Evolutionary conservation across 2,329 filamentous ascomycete species (phyloP), one percentile per base, ranked within the genome.

Genomic region (Chaetomium strumarium): DNA sequence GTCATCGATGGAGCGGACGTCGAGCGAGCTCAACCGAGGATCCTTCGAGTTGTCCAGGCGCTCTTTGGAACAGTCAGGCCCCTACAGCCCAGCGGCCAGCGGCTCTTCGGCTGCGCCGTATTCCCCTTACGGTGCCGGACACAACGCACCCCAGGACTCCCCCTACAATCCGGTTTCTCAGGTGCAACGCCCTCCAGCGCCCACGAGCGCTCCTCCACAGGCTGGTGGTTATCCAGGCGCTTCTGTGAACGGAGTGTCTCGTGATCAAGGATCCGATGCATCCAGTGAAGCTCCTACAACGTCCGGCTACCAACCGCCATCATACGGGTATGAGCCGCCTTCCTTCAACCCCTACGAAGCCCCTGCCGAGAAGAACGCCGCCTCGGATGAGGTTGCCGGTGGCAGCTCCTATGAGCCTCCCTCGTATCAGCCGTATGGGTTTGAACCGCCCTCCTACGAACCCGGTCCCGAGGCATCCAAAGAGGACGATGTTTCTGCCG

Each of bases 361-460:
- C 3, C 51, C 56, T 8, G 20, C 47, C 5, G 48, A 58, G 37
- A 58, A 59, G 46, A 56, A 55, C 29, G 49, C 17, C 11, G 19
- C 24, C 2, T 48, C 34, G n/a, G 61, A 60, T 37, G 58, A 57
- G 49, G 43, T 60, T 57, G 53, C 63, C 11, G 55, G 62, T 16
- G 55, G 60, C 51, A 51, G 62, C 51, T 55, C 63, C 57, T 69
- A 70, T 19, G 65, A 63, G 43, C 46, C 60, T 5, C 61, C 63
- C 58, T 40, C 62, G 53, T 60, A 69, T 65, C 56, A 70, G 70
- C 34, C 62, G 8, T 63, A 64, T 38, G 72, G 75, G 14, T 87
- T 84, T 60, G 80, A 85, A 55, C 76, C 84, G 5, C 80, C 81
- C 6, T 78, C 79, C 0, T 85, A 79, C 62, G 77, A 85, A 62